Evolutionary conservation across 2,329 filamentous ascomycete genomes (phyloP).

Genomic region (Claviceps humidiphila): DNA sequence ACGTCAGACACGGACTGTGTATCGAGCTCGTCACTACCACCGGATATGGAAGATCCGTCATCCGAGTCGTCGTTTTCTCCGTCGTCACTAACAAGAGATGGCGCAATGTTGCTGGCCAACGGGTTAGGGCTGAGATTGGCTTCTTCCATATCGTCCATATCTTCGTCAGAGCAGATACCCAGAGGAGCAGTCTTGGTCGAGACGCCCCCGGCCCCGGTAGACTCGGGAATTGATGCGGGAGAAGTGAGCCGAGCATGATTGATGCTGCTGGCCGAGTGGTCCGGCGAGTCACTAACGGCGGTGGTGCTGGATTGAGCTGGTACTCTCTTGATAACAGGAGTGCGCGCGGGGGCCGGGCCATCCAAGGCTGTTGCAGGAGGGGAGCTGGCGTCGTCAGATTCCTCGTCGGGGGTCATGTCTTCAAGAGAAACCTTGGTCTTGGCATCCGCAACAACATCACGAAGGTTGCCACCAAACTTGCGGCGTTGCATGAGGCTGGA

Average conservation of each 20-base stretch:
- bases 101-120: constrained; percentile 60
- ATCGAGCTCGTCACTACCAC: constrained; percentile 42
- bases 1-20: constrained; percentile 47
- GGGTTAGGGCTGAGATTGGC: constrained; percentile 57
- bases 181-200: constrained; percentile 12
- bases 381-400: constrained; percentile 29
- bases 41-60: constrained; percentile 46
- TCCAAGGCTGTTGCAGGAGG: constrained; percentile 8
- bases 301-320: constrained; percentile 41
- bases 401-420: constrained; percentile 38
- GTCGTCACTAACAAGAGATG: constrained; percentile 68
- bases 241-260: constrained; percentile 28
- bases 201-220: constrained; percentile 9
- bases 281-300: constrained; percentile 26
- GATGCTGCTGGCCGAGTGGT: constrained; percentile 46
- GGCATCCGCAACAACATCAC: constrained; percentile 44
- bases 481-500: constrained; percentile 50
- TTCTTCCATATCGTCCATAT: constrained; percentile 37
- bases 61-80: constrained; percentile 66
- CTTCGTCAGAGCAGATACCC: constrained; percentile 26
- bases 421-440: constrained; percentile 40
- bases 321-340: constrained; percentile 39
- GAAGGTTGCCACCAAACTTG: constrained; percentile 48
- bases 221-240: constrained; percentile 24
- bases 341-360: constrained; percentile 15